These are phyloP conservation scores for Kingdonia uniflora DNA, from an alignment of 164 flowering plant genomes.

Conservation along the genomic window DNA sequence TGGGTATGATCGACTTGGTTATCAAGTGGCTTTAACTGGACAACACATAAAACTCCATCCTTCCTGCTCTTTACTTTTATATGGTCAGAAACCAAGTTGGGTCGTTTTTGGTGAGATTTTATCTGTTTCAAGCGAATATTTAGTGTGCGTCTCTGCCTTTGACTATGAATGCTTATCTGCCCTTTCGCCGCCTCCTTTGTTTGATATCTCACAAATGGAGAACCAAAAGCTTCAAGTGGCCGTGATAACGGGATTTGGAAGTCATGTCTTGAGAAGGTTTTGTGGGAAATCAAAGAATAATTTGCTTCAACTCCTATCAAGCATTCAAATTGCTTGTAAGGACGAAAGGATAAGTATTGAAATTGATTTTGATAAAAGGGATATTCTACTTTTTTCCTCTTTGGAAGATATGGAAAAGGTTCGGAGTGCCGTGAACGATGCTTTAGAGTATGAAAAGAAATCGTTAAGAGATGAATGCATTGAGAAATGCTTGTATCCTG, in stretches of 20 bases:
- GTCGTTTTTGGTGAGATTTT: slow-evolving; percentile 84
- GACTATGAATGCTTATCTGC: slow-evolving; percentile 43
- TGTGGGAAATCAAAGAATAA: slow-evolving; percentile 62
- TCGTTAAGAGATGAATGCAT: slow-evolving; percentile 66
- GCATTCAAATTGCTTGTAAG: slow-evolving; percentile 26
- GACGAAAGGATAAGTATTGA: slow-evolving; percentile 57
- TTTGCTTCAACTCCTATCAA: slow-evolving; percentile 38
- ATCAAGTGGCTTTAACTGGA: slow-evolving; percentile 74
- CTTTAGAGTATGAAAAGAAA: slow-evolving; percentile 45
- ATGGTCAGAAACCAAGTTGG: slow-evolving; percentile 72
- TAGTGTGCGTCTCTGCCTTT: slow-evolving; percentile 85
- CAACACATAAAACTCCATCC: slow-evolving; percentile 78
- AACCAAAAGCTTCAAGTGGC: slow-evolving; percentile 34
- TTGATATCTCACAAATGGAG: slow-evolving; percentile 62
- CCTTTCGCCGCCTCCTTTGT: slow-evolving; percentile 51
- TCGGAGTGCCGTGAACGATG: slow-evolving; percentile 29
- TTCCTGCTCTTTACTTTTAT: slow-evolving; percentile 69
- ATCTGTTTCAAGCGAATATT: slow-evolving; percentile 46
- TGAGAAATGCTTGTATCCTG: slow-evolving; percentile 64
- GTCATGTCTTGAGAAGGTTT: slow-evolving; percentile 46
- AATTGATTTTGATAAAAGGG: slow-evolving; percentile 47
- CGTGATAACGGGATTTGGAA: slow-evolving; percentile 48
- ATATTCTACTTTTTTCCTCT: slow-evolving; percentile 48
- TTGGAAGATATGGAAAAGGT: slow-evolving; percentile 37
- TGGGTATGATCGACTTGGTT: slow-evolving; percentile 78